Base-by-base conservation (phyloP, 2,329 filamentous ascomycete species). In the Pseudovirgaria hyperparasitica region DNA sequence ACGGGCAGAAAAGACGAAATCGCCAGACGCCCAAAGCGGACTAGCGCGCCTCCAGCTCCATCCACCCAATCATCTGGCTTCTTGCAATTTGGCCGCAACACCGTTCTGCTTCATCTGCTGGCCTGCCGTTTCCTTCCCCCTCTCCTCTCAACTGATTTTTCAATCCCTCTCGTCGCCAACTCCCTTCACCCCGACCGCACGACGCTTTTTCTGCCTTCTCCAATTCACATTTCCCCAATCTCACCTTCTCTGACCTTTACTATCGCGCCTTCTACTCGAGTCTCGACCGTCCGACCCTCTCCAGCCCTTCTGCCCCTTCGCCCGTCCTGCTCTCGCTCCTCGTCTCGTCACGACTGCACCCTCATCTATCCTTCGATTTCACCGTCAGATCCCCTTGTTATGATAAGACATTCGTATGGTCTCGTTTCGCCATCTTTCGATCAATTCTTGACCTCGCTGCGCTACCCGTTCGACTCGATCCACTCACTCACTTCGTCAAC, bases 181-280 rank as follows among this genome's bases (percentile, higher is more conserved):
- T 9, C 14, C 21, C 21, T 22, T 13, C 9, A n/a, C 5, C 21
- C 9, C 9, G 5, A 5, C 14, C 21, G 11, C 21, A 12, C 21
- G 5, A n/a, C n/a, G n/a, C n/a, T n/a, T 20, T 9, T n/a, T 9
- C 19, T 16, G 23, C 23, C 23, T 11, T 15, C 23, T 16, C 15
- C 10, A 5, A 25, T 14, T 13, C 23, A 11, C 23, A 16, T 19
- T 24, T 28, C 16, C 17, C 23, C 17, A 16, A 21, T 22, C 24
- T 14, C 28, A 9, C 21, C 5, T 13, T 9, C 5, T 22, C 21
- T 5, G 11, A n/a, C 5, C 9, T 22, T 21, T 22, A 12, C 29
- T 25, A 17, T 19, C 29, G 24, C 29, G 24, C 19, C 27, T 13
- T 25, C 25, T 27, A 23, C 25, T 23, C 29, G 11, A 16, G 12